Evolutionary conservation across 495 filamentous ascomycete species (phyloP).

Genomic region (Neurospora sp.): DNA sequence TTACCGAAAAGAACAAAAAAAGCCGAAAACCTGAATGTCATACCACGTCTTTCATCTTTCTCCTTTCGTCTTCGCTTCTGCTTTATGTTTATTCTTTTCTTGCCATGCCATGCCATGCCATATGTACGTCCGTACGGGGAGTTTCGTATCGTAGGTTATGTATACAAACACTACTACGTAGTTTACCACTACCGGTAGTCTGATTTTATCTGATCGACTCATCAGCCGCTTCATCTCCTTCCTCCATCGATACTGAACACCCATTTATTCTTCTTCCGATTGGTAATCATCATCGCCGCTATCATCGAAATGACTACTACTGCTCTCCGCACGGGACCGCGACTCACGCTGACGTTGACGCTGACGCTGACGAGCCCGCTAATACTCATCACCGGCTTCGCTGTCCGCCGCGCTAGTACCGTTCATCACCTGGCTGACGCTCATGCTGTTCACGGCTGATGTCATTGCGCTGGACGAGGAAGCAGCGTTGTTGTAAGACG

Average conservation of each 20-base stretch:
- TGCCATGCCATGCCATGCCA: not conserved
- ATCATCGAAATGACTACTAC: not conserved
- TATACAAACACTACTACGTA: not conserved
- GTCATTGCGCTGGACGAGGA: not conserved
- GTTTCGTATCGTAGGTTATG: not conserved
- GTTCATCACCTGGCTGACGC: slow-evolving; percentile 32
- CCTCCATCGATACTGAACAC: not conserved
- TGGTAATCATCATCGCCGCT: not conserved
- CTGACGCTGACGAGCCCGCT: not conserved
- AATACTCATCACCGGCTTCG: slow-evolving; percentile 30
- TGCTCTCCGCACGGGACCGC: not conserved
- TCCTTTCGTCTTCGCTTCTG: not conserved
- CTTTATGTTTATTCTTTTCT: not conserved
- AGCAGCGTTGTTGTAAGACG: slow-evolving; percentile 4
- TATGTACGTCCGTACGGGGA: not conserved
- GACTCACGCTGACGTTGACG: not conserved
- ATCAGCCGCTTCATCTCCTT: not conserved
- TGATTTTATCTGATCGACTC: not conserved
- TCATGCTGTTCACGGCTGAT: slow-evolving; percentile 20
- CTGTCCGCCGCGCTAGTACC: slow-evolving; percentile 30
- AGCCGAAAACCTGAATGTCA: not conserved
- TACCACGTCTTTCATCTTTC: not conserved
- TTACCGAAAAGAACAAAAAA: not conserved
- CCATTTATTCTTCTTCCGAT: not conserved
- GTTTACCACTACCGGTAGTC: not conserved